Evolutionary conservation across 345 rosid genomes (phyloP), one percentile per base, ranked within the genome.

Genomic region (Passiflora organensis): DNA sequence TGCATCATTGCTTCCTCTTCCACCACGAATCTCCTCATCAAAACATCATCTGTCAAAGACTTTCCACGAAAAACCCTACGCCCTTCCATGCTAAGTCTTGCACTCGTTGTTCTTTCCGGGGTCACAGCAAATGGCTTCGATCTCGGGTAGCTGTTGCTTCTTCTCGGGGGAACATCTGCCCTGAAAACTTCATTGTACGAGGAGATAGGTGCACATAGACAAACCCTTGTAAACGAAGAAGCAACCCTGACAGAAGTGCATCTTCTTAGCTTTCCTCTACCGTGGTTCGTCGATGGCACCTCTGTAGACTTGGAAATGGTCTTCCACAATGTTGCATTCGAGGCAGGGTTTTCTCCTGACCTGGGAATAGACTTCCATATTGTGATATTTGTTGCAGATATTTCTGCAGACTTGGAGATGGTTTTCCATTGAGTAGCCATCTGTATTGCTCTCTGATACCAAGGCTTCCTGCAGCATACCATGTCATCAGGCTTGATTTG

Each of bases 1-100:
- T 88, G 90, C 90, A 82, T 72, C 91, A 88, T 84, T 19, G 96
- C 89, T 58, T 85, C 96, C 55, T 93, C 99, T 50, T 89, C 99
- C 71, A 70, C 77, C 38, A 93, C 94, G 55, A 93, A 93, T 62
- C 96, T 84, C 68, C 89, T 88, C 99, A 86, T 93, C 77, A 86
- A 61, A 53, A 75, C 87, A 38, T 93, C 94, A 13, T 93, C 94
- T 0, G 69, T 88, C 82, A 93, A 76, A 0, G 99, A 93, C 41
- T 93, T 84, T 37, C 96, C 99, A 11, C 99, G 69, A 46, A 93
- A 93, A 19, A 89, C 51, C 39, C 83, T 79, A 58, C 95, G 78
- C 57, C 87, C 80, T 63, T 93, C 99, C 0, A 51, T 55, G 53
- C 95, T 80, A 6, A 71, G 56, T 68, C 91, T 76, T 0, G 76